phyloP scores from a whole-genome alignment of 345 rosid species.

The Gossypium ekmanianum region DNA sequence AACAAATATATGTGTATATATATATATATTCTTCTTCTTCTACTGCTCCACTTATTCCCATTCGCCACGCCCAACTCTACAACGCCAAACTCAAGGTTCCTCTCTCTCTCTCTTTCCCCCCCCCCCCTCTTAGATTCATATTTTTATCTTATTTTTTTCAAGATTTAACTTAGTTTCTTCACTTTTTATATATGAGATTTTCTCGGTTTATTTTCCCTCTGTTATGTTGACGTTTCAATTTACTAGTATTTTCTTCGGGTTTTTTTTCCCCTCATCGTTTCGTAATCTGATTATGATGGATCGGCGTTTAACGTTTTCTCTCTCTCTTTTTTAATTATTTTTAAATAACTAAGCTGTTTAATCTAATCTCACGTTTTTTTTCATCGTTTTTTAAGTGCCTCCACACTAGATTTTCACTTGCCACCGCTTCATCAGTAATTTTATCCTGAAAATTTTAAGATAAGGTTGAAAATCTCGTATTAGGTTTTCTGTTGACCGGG shows the following conservation, averaged over 20 bases:
- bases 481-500: neutral
- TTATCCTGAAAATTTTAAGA: neutral
- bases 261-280: neutral
- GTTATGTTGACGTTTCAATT: neutral
- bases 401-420: neutral
- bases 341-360: neutral
- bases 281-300: neutral
- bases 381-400: neutral
- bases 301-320: neutral
- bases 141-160: neutral
- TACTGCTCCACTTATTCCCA: neutral
- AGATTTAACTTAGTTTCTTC: too few relatives aligned
- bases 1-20: too few relatives aligned
- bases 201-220: neutral
- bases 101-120: neutral
- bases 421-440: neutral
- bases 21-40: neutral
- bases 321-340: neutral
- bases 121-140: neutral
- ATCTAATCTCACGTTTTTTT: neutral
- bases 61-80: too few relatives aligned
- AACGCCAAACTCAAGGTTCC: neutral
- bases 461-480: neutral
- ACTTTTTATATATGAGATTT: too few relatives aligned
- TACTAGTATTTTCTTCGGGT: neutral